Evolutionary conservation across 2,329 filamentous ascomycete genomes (phyloP), one percentile per base, ranked within the genome.

Genomic region (Calonectria ilicicola): DNA sequence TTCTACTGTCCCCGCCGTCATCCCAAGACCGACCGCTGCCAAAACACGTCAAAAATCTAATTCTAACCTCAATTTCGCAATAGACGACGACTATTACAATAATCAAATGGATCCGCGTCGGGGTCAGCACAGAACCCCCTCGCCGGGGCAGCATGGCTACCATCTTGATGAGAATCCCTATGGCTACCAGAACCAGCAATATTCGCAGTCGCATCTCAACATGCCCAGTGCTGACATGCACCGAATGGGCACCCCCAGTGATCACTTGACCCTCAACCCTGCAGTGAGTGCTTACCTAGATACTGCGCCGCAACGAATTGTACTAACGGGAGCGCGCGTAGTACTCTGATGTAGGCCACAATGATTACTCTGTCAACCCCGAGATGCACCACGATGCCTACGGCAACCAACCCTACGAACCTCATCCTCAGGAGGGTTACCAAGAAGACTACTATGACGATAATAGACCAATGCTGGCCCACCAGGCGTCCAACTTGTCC

Each of bases 361-460:
- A 88, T 70, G 93, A 95, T 69, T 96, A 97, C 82, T 88, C 92
- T 5, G 85, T 98, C 73, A 92, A 95, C 80, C 95, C 96, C 12
- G 93, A 97, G 82, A 92, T 93, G 70, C 95, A 98, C 80, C 95
- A 97, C 81, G 95, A 98, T 83, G 91, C 91, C 68, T 98, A 98
- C 86, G 96, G 94, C 83, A 94, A 93, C 78, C 91, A 93, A 77
- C 93, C 95, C 1, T 98, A 98, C 83, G 90, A 95, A 76, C 94
- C 95, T 15, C 86, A 90, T 12, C 88, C 89, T 5, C 86, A 90
- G 44, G 91, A 91, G 17, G 89, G 90, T 27, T 92, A 93, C 76
- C 86, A 87, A 26, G 93, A 91, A 74, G 94, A 93, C 77, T 92
- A 94, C 44, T 91, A 93, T 69, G 90, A 94, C 60, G 94, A 95